Evolutionary conservation across 2,329 filamentous ascomycete genomes (phyloP).

Genomic region (Coleophoma crateriformis): DNA sequence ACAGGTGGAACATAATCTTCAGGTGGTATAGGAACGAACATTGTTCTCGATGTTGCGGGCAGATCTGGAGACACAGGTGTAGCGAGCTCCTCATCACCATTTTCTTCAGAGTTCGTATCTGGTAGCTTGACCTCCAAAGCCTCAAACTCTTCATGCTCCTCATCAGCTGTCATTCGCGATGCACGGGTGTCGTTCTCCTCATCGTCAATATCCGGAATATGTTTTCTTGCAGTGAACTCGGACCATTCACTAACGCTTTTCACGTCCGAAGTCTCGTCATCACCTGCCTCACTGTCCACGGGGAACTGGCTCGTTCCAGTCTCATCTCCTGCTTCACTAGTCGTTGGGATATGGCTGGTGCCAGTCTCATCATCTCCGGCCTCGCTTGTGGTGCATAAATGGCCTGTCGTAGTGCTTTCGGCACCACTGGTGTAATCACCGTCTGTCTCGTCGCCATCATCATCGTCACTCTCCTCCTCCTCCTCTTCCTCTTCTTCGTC

Average conservation of each 20-base stretch:
- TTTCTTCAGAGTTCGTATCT: constrained; percentile 27
- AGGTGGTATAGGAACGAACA: constrained; percentile 75
- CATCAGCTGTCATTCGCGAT: constrained; percentile 35
- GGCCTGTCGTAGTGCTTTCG: constrained; percentile 77
- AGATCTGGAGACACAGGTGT: constrained; percentile 38
- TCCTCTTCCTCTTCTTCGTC: constrained; percentile 38
- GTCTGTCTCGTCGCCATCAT: constrained; percentile 56
- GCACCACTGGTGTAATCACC: constrained; percentile 77
- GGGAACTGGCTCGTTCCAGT: constrained; percentile 71
- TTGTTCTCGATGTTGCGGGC: constrained; percentile 39
- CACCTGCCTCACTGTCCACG: constrained; percentile 57
- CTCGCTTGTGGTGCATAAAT: constrained; percentile 60
- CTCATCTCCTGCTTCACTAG: constrained; percentile 76
- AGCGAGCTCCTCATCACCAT: constrained; percentile 34
- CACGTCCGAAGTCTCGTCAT: constrained; percentile 49
- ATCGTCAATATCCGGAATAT: constrained; percentile 48
- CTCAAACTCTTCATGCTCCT: constrained; percentile 26
- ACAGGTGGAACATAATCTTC: constrained; percentile 81
- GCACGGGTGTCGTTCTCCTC: constrained; percentile 32
- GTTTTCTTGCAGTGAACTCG: constrained; percentile 72
- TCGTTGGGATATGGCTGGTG: constrained; percentile 64
- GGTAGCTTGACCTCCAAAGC: constrained; percentile 23
- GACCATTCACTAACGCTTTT: constrained; percentile 80
- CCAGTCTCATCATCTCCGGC: constrained; percentile 63
- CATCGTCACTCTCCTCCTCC: constrained; percentile 54